phyloP scores from a whole-genome alignment of 768 basidiomycete genomes.

The Sistotremastrum niveocremeum region DNA sequence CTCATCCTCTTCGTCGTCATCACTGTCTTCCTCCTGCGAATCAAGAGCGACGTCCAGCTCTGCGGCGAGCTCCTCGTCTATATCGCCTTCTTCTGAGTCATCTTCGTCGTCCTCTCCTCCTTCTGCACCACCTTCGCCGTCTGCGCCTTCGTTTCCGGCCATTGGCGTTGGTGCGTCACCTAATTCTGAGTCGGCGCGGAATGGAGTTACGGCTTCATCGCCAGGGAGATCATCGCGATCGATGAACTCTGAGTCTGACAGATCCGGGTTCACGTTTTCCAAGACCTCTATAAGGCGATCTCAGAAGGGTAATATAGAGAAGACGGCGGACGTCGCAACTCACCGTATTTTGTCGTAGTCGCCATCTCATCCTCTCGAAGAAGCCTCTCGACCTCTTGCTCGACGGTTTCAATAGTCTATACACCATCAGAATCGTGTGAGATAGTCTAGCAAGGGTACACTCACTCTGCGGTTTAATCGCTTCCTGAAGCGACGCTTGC shows the following conservation, averaged over 20 bases:
- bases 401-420: conserved; percentile 88
- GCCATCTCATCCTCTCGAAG: conserved; percentile 71
- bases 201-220: conserved; percentile 51
- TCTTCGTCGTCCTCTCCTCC: conserved; percentile 49
- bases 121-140: conserved; percentile 41
- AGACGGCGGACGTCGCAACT: conserved; percentile 7
- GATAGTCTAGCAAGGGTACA: conserved; percentile 3
- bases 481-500: conserved; percentile 88
- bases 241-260: conserved; percentile 80
- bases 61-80: conserved; percentile 80
- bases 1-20: conserved; percentile 47
- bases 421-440: not conserved
- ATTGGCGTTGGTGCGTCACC: conserved; percentile 47
- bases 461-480: conserved; percentile 69
- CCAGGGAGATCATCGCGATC: conserved; percentile 43
- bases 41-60: conserved; percentile 80
- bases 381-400: conserved; percentile 82
- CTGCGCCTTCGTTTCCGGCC: conserved; percentile 25
- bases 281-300: conserved; percentile 45
- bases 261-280: conserved; percentile 82
- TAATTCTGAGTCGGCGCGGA: conserved; percentile 48
- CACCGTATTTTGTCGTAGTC: conserved; percentile 65
- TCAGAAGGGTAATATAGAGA: conserved; percentile 1
- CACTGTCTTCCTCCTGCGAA: conserved; percentile 51
- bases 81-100: conserved; percentile 63